Percentiles rank a stretch among this genome's conserved stretches.
Conservation (phyloP, 202 grass and related monocot genomes). For the Setaria viridis region DNA sequence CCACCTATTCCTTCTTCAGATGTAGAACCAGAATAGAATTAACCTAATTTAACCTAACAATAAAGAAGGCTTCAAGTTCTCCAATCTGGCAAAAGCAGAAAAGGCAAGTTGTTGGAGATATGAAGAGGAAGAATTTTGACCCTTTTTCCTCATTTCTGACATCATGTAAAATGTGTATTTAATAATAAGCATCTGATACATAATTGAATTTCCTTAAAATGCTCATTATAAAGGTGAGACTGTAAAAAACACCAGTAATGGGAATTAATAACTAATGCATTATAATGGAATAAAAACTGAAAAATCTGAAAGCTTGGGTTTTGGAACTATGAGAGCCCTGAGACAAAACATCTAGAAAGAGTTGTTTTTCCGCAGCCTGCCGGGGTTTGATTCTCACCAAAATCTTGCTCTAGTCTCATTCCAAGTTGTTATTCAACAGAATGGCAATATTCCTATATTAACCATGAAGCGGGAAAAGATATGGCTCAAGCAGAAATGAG, state of each 20-base stretch:
- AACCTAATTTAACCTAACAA: constrained; percentile 36
- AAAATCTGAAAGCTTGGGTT: not conserved
- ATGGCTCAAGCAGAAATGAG: not conserved
- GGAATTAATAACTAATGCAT: not conserved
- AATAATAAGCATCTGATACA: not conserved
- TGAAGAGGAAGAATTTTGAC: constrained; percentile 27
- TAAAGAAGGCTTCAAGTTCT: constrained; percentile 16
- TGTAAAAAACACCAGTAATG: not conserved
- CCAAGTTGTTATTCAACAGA: not conserved
- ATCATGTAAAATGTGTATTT: constrained; percentile 17
- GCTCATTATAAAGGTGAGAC: not conserved
- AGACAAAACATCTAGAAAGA: not conserved
- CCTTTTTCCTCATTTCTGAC: constrained; percentile 42
- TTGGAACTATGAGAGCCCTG: constrained; percentile 12
- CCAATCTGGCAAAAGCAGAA: constrained; percentile 32
- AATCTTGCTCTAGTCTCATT: not conserved
- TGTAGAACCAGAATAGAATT: constrained; percentile 34
- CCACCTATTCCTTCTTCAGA: constrained; percentile 67
- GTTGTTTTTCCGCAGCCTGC: not conserved
- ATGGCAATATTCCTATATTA: constrained; percentile 6
- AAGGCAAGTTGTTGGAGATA: constrained; percentile 31
- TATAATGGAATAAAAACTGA: not conserved
- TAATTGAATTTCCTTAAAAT: not conserved
- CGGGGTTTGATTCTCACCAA: not conserved
- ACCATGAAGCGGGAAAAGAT: not conserved